phyloP scores from a whole-genome alignment of 129 eudicot genomes.

The Tagetes erecta region DNA sequence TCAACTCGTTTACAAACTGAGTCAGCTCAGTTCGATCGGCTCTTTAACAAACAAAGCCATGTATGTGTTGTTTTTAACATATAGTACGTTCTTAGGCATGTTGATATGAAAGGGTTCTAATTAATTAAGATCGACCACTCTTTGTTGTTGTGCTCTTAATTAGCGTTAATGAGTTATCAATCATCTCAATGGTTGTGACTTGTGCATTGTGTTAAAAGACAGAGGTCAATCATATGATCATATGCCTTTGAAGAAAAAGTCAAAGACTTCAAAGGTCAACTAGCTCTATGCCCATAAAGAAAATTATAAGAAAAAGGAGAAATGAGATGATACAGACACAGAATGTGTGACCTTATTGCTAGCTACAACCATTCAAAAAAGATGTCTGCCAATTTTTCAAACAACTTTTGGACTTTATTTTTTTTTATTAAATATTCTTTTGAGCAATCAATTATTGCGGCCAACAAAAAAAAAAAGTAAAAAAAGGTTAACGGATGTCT shows the following conservation, averaged over 20 bases:
- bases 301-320: not conserved
- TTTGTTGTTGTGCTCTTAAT: too few species aligned
- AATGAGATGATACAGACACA: not conserved
- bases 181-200: conserved; percentile 8
- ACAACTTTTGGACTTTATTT: not conserved
- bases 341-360: not conserved
- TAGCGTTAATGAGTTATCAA: not conserved
- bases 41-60: too few species aligned
- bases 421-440: not conserved
- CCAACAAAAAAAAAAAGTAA: too few species aligned
- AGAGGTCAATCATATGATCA: conserved; percentile 9
- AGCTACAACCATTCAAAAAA: not conserved
- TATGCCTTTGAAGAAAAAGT: not conserved
- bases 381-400: conserved; percentile 7
- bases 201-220: conserved; percentile 13
- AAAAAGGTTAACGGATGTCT: too few species aligned
- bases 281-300: not conserved
- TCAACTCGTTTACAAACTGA: too few species aligned
- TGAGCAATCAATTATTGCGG: too few species aligned
- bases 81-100: too few species aligned
- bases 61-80: too few species aligned
- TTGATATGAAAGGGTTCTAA: too few species aligned
- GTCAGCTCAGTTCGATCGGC: too few species aligned
- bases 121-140: too few species aligned
- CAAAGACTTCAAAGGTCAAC: not conserved